Conservation (phyloP, 2,329 filamentous ascomycete species). For the Didymella lethalis region DNA sequence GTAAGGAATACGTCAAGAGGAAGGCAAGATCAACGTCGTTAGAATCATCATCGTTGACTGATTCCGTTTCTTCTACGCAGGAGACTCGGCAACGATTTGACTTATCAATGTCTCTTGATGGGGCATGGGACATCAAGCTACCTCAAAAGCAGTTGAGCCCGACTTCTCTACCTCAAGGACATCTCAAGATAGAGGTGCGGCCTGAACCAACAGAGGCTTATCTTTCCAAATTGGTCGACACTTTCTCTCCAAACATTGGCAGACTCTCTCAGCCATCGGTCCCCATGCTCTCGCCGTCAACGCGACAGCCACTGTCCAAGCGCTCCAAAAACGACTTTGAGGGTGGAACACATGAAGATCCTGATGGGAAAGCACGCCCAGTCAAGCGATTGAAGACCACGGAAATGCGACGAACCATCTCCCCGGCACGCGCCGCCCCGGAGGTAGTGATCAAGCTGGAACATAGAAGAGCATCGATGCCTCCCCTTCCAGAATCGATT, state of each 20-base stretch:
- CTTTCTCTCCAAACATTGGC: neutral
- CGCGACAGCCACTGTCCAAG: neutral
- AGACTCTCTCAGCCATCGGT: neutral
- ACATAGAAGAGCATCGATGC: neutral
- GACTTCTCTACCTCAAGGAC: neutral
- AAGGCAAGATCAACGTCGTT: neutral
- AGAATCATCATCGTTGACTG: neutral
- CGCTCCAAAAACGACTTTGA: neutral
- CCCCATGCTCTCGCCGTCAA: neutral
- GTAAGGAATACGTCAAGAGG: too few relatives aligned
- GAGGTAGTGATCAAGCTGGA: neutral
- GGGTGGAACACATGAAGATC: neutral
- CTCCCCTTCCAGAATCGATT: neutral
- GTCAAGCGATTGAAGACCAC: constrained; percentile 1
- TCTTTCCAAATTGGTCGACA: neutral
- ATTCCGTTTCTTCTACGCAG: constrained; percentile 3
- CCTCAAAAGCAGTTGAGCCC: neutral
- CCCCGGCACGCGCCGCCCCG: neutral
- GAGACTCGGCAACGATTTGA: neutral
- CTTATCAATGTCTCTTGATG: neutral
- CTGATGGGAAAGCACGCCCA: neutral
- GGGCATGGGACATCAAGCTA: neutral
- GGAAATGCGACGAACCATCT: neutral
- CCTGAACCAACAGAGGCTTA: too few relatives aligned
- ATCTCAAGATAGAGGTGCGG: too few relatives aligned